A percentile compares a stretch with the other conserved stretches of the same genome.
These are phyloP conservation scores for Candida khao-thaluensis DNA, from an alignment of 805 yeast genomes.

Conservation along the genomic window DNA sequence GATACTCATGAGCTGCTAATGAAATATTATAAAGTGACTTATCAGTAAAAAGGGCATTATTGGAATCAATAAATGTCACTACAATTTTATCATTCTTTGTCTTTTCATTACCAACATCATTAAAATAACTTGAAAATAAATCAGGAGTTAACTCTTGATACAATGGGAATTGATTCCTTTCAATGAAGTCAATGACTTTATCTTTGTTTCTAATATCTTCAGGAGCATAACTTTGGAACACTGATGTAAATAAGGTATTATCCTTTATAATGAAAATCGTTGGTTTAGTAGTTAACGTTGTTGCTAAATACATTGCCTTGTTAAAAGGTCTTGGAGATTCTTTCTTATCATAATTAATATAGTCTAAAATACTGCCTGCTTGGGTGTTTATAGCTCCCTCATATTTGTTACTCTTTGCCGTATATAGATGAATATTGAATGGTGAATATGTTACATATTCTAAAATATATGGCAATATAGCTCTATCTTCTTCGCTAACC, in stretches of 20 bases:
- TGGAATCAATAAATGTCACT: conserved; percentile 47
- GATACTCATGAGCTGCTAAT: conserved; percentile 49
- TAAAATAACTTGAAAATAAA: conserved; percentile 36
- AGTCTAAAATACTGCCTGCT: conserved; percentile 39
- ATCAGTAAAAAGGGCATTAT: conserved; percentile 30
- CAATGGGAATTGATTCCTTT: conserved; percentile 49
- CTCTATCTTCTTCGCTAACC: conserved; percentile 59
- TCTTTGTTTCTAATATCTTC: conserved; percentile 57
- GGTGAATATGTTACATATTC: conserved; percentile 58
- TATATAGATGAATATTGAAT: conserved; percentile 51
- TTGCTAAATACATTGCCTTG: conserved; percentile 47
- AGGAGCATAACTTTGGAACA: conserved; percentile 61
- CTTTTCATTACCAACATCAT: conserved; percentile 9
- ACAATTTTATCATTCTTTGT: conserved; percentile 42
- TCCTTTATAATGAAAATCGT: conserved; percentile 62
- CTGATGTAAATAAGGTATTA: conserved; percentile 48
- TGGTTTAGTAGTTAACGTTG: conserved; percentile 59
- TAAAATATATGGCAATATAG: conserved; percentile 56
- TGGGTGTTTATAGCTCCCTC: conserved; percentile 42
- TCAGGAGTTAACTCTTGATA: conserved; percentile 51
- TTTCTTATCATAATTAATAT: conserved; percentile 41
- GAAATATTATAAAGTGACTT: conserved; percentile 39
- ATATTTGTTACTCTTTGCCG: conserved; percentile 46
- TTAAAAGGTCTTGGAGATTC: conserved; percentile 37
- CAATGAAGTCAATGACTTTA: conserved; percentile 50